Conservation (phyloP, 2,329 filamentous ascomycete genomes). For the Clonostachys chloroleuca region DNA sequence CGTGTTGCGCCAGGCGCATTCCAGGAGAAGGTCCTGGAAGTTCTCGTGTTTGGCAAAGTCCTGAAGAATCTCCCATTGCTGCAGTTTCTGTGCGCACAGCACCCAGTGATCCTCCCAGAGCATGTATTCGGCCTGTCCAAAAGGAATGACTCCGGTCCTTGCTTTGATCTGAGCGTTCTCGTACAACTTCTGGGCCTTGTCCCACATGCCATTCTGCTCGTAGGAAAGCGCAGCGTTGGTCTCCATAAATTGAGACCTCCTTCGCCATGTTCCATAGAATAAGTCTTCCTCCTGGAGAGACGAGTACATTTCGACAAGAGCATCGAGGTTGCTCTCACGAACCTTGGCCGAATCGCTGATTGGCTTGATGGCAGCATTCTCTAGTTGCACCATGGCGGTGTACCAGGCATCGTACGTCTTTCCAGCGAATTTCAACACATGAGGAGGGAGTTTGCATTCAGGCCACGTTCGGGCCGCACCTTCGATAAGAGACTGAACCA, state of each 20-base stretch:
- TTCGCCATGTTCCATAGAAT: slow-evolving; percentile 95
- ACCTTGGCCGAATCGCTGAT: slow-evolving; percentile 79
- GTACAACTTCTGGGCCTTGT: slow-evolving; percentile 96
- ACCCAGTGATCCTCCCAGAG: slow-evolving; percentile 99
- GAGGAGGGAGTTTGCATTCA: slow-evolving; percentile 86
- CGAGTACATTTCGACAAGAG: slow-evolving; percentile 89
- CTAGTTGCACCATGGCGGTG: slow-evolving; percentile 83
- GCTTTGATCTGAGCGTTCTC: slow-evolving; percentile 97
- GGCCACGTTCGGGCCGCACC: slow-evolving; percentile 82
- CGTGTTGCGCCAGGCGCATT: slow-evolving; percentile 92
- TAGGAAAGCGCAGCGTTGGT: slow-evolving; percentile 96
- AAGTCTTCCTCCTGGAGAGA: slow-evolving; percentile 91
- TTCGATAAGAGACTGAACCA: slow-evolving; percentile 86
- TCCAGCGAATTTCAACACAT: slow-evolving; percentile 92
- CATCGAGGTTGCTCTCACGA: slow-evolving; percentile 92
- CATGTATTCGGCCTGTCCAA: slow-evolving; percentile 96
- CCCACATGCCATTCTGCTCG: slow-evolving; percentile 99
- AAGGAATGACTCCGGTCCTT: slow-evolving; percentile 90
- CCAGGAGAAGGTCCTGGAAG: slow-evolving; percentile 90
- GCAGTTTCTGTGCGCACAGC: slow-evolving; percentile 92
- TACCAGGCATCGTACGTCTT: slow-evolving; percentile 98
- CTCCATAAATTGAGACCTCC: slow-evolving; percentile 93
- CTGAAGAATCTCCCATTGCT: slow-evolving; percentile 97
- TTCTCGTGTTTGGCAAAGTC: slow-evolving; percentile 99
- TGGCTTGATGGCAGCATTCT: slow-evolving; percentile 82